phyloP scores from a whole-genome alignment of 257 asterid species.

The Solanum corneliomulleri region DNA sequence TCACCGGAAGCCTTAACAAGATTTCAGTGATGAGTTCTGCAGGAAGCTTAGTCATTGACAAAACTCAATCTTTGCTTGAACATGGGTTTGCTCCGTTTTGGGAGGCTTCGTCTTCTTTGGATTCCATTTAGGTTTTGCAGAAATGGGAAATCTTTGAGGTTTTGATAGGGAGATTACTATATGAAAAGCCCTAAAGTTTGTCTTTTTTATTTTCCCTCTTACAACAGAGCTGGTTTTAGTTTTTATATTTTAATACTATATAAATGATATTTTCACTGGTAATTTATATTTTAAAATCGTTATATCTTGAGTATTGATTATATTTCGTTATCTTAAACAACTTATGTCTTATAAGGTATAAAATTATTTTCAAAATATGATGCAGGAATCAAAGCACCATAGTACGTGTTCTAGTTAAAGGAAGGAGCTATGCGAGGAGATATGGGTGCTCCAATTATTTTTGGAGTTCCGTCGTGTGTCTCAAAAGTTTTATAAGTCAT shows the following conservation, averaged over 20 bases:
- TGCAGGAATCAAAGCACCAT: background rate
- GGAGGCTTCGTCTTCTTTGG: background rate
- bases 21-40: background rate
- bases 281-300: too few species aligned
- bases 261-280: background rate
- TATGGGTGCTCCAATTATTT: too few species aligned
- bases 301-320: too few species aligned
- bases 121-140: background rate
- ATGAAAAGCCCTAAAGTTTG: background rate
- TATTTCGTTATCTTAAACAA: too few species aligned
- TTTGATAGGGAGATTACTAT: background rate
- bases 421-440: background rate
- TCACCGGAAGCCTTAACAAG: background rate
- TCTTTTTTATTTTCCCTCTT: background rate
- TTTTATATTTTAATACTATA: too few species aligned
- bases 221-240: background rate
- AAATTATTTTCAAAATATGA: too few species aligned
- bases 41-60: constrained; percentile 19
- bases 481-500: background rate
- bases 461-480: background rate
- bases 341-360: background rate
- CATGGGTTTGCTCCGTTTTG: background rate
- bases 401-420: too few species aligned
- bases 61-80: constrained; percentile 29
- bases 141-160: background rate